Evolutionary conservation across 805 yeast genomes (phyloP).

Genomic region (Candida nemodendra): DNA sequence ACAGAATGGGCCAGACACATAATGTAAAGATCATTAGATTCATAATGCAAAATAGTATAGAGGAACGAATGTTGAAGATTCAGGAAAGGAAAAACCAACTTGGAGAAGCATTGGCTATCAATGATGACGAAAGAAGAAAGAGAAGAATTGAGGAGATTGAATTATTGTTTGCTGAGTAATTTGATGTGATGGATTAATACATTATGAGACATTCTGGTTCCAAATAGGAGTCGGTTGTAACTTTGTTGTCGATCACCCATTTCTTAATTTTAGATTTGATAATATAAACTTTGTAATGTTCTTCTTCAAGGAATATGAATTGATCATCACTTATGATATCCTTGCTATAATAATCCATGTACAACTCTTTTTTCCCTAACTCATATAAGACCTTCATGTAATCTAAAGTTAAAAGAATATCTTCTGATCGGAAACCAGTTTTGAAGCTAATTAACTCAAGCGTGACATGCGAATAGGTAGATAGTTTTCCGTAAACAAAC

Average conservation of each 20-base stretch:
- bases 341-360: constrained; percentile 30
- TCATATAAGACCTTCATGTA: constrained; percentile 47
- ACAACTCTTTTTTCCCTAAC: constrained; percentile 23
- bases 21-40: constrained; percentile 76
- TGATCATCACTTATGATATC: constrained; percentile 14
- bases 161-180: constrained; percentile 53
- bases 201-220: constrained; percentile 25
- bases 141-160: constrained; percentile 72
- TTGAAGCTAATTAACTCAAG: constrained; percentile 48
- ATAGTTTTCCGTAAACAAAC: constrained; percentile 40
- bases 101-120: constrained; percentile 77
- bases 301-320: constrained; percentile 25
- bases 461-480: constrained; percentile 33
- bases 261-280: constrained; percentile 23
- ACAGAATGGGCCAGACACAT: constrained; percentile 80
- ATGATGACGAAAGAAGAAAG: constrained; percentile 70
- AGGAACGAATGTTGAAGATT: constrained; percentile 81
- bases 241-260: constrained; percentile 30
- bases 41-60: constrained; percentile 79
- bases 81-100: constrained; percentile 81
- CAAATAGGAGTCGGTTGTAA: constrained; percentile 18
- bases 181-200: constrained; percentile 16
- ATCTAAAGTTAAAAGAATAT: constrained; percentile 57
- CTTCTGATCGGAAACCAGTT: constrained; percentile 66
- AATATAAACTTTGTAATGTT: constrained; percentile 22